A percentile compares a stretch with the other conserved stretches of the same genome.
Conservation (phyloP, 139 green algal genomes). For the Chlorella vulgaris region DNA sequence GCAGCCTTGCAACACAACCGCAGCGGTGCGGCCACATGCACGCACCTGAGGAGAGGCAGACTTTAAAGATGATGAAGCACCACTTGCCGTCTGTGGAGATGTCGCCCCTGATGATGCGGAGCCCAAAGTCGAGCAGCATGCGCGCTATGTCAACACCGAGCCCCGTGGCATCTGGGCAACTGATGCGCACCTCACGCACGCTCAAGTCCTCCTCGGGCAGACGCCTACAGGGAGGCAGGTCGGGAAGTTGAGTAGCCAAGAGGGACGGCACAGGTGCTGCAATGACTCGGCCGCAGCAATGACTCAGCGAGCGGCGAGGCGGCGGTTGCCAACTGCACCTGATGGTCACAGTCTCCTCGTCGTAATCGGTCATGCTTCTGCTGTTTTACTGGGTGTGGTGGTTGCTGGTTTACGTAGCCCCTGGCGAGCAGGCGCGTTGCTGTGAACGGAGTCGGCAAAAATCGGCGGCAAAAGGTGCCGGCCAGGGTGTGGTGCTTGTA, state of each 20-base stretch:
- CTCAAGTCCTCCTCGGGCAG: constrained; percentile 30
- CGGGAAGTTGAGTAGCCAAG: no score
- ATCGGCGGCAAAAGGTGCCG: no score
- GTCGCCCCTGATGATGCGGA: constrained; percentile 56
- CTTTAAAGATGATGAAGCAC: constrained; percentile 66
- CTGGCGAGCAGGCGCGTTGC: no score
- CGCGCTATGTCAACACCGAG: constrained; percentile 50
- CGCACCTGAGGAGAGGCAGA: constrained; percentile 29
- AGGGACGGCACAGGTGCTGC: no score
- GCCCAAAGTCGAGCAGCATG: constrained; percentile 66
- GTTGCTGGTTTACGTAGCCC: no score
- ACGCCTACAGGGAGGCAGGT: not conserved
- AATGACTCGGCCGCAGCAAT: not conserved
- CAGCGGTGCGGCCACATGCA: not conserved
- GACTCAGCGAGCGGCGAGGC: not conserved
- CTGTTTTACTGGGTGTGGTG: not conserved
- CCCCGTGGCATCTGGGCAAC: constrained; percentile 60
- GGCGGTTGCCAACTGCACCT: not conserved
- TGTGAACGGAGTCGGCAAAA: no score
- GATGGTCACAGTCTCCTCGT: constrained; percentile 30
- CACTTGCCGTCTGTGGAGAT: constrained; percentile 62
- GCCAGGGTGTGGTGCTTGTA: no score
- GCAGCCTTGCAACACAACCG: not conserved
- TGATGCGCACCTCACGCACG: constrained; percentile 58
- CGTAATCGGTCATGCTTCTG: constrained; percentile 15